phyloP scores from a whole-genome alignment of 1,284 basidiomycete genomes.

The Trametes sp. region DNA sequence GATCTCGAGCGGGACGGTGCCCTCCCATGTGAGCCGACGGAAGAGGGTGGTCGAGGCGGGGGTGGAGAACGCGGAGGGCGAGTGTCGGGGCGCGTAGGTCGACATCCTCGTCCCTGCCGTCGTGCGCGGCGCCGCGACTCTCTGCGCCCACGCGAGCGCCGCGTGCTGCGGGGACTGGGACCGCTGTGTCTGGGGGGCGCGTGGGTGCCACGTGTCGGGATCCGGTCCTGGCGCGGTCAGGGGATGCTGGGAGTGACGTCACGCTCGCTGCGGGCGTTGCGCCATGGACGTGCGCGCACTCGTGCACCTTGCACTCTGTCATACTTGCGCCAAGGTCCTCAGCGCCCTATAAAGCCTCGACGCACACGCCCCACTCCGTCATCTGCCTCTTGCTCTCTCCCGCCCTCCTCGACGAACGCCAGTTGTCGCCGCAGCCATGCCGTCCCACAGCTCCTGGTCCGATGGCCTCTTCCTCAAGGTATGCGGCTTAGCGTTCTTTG shows the following conservation, averaged over 20 bases:
- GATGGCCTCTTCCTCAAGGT: conserved; percentile 86
- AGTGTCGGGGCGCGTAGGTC: conserved; percentile 62
- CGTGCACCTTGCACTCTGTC: background rate
- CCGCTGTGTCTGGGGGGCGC: conserved; percentile 19
- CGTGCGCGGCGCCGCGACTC: conserved; percentile 12
- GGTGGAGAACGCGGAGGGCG: conserved; percentile 60
- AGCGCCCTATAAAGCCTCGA: conserved; percentile 27
- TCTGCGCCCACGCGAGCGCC: conserved; percentile 16
- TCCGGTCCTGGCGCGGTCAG: background rate
- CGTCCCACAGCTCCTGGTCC: conserved; percentile 60
- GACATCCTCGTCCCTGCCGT: conserved; percentile 53
- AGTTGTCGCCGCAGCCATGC: conserved; percentile 24
- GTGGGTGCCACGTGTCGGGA: conserved; percentile 18
- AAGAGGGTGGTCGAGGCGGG: conserved; percentile 76
- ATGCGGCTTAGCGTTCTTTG: conserved; percentile 22
- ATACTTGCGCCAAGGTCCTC: conserved; percentile 11
- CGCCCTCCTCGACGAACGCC: conserved; percentile 8
- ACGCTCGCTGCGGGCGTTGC: conserved; percentile 12
- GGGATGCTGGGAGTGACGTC: conserved; percentile 24
- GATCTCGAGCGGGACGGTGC: conserved; percentile 85
- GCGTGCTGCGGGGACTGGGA: conserved; percentile 24
- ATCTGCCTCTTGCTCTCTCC: conserved; percentile 9
- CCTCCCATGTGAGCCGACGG: conserved; percentile 84
- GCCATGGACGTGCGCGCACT: conserved; percentile 1
- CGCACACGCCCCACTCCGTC: conserved; percentile 11